These are phyloP conservation scores for Calonectria leucothoes DNA, from an alignment of 2,329 filamentous ascomycete species.

Conservation along the genomic window DNA sequence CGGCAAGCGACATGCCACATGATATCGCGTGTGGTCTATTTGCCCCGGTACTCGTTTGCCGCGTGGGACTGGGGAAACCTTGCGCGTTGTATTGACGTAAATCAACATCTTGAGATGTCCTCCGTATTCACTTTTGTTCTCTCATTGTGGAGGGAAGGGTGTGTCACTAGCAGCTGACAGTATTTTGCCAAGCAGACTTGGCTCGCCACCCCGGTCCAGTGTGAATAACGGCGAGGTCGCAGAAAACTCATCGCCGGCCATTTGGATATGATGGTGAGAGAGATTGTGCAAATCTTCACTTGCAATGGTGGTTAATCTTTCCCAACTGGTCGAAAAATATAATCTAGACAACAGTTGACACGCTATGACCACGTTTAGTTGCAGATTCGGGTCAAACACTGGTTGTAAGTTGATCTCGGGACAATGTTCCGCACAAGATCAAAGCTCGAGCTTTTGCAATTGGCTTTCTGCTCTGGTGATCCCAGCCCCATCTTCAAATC, in stretches of 20 bases:
- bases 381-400: neutral
- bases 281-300: neutral
- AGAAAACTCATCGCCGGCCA: neutral
- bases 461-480: neutral
- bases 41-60: conserved; percentile 10
- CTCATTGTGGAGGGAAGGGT: neutral
- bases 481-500: neutral
- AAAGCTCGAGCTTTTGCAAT: neutral
- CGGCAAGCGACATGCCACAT: neutral
- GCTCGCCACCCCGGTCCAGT: neutral
- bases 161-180: neutral
- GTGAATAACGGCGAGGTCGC: neutral
- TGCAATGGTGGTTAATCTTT: neutral
- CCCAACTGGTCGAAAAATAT: neutral
- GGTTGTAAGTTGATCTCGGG: neutral
- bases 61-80: conserved; percentile 16
- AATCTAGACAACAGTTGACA: neutral
- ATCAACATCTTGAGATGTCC: neutral
- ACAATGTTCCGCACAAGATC: no score
- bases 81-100: neutral
- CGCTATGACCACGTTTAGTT: neutral
- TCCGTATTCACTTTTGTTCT: neutral
- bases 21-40: neutral
- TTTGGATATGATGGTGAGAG: no score
- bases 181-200: neutral